phyloP scores from a whole-genome alignment of 371 early-diverging fungal species.

The Entomophthora muscae region DNA sequence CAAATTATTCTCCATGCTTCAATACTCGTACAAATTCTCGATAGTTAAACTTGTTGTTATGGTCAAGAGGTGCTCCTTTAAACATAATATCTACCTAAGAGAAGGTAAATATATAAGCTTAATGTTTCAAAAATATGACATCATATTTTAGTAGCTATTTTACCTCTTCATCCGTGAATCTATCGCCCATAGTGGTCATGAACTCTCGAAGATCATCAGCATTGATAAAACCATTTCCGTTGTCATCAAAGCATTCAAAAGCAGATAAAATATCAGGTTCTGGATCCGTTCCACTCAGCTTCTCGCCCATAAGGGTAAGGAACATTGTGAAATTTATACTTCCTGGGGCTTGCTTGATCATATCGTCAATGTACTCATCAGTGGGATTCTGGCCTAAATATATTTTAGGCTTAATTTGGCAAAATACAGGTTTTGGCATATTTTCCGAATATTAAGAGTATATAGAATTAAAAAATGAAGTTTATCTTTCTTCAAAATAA shows the following conservation, averaged over 20 bases:
- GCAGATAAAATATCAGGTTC: conserved; percentile 72
- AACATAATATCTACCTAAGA: conserved; percentile 79
- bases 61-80: conserved; percentile 71
- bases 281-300: conserved; percentile 64
- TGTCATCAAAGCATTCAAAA: conserved; percentile 77
- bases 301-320: conserved; percentile 87
- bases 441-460: conserved; percentile 2
- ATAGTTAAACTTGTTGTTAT: conserved; percentile 70
- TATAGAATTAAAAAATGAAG: not conserved
- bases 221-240: conserved; percentile 58
- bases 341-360: conserved; percentile 77
- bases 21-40: conserved; percentile 76
- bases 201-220: conserved; percentile 62
- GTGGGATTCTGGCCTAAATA: conserved; percentile 55
- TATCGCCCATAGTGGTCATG: conserved; percentile 79
- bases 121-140: not conserved
- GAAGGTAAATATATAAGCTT: not conserved
- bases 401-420: not conserved
- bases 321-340: conserved; percentile 87
- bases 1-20: conserved; percentile 73
- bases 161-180: conserved; percentile 81
- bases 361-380: conserved; percentile 69
- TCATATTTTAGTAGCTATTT: not conserved
- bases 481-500: no score
- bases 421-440: not conserved